Percentiles rank a stretch among this genome's conserved stretches.
Evolutionary conservation across 371 early-diverging fungal genomes (phyloP).

Genomic region (Basidiobolus meristosporus): DNA sequence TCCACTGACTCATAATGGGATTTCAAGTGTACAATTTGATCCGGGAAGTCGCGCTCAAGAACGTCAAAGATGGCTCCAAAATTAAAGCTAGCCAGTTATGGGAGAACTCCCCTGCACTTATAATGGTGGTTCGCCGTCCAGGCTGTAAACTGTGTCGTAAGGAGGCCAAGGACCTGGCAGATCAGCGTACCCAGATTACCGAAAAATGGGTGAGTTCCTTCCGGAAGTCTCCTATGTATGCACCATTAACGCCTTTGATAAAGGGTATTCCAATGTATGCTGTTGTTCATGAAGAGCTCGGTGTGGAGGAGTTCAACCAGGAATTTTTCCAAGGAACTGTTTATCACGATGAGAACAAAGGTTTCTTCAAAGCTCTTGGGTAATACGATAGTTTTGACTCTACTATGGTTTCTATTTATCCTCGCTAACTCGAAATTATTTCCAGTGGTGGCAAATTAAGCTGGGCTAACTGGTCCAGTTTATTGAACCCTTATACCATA

Average conservation of each 20-base stretch:
- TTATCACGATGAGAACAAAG: background rate
- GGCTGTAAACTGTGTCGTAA: background rate
- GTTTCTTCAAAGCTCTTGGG: background rate
- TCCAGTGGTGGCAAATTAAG: constrained; percentile 1
- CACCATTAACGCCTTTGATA: too few species aligned
- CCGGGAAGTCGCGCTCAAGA: too few species aligned
- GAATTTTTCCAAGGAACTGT: background rate
- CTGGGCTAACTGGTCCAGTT: background rate
- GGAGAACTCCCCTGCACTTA: background rate
- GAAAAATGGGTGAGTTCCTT: background rate
- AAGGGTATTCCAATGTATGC: background rate
- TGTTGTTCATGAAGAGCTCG: background rate
- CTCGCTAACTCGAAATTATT: too few species aligned
- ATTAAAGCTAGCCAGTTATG: background rate
- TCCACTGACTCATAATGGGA: too few species aligned
- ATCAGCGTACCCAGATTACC: background rate
- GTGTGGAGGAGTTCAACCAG: background rate
- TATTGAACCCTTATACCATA: background rate
- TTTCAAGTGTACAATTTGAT: too few species aligned
- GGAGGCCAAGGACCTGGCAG: background rate
- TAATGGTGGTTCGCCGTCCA: background rate
- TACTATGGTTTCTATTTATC: background rate
- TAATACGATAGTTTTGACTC: background rate
- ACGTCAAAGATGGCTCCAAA: background rate
- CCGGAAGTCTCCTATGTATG: too few species aligned